Percentiles rank a stretch among this genome's conserved stretches.
Conservation (phyloP, 2,329 filamentous ascomycete species). For the Diaporthe sp. region DNA sequence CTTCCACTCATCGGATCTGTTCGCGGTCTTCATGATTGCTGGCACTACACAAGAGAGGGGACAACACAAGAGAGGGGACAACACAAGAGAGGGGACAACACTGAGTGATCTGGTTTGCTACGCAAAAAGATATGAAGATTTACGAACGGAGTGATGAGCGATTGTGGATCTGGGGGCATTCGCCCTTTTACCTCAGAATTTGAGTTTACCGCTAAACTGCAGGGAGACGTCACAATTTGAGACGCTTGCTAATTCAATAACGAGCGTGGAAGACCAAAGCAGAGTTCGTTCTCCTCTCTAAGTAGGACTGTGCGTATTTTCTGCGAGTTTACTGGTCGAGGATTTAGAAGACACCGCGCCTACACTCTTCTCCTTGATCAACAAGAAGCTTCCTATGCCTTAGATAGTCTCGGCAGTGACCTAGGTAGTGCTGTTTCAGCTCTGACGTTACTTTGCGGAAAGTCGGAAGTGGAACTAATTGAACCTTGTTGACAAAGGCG, state of each 20-base stretch:
- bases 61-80: background rate
- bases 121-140: no score
- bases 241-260: background rate
- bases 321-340: no score
- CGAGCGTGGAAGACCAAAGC: background rate
- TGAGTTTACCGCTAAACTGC: background rate
- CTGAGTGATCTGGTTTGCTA: no score
- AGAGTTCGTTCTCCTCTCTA: no score
- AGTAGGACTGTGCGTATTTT: no score
- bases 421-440: background rate
- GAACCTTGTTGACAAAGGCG: background rate
- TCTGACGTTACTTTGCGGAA: background rate
- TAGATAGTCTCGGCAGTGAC: background rate
- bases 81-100: background rate
- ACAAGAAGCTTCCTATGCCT: background rate
- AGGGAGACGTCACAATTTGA: background rate
- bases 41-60: background rate
- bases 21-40: conserved; percentile 8
- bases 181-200: background rate
- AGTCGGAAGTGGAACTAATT: background rate
- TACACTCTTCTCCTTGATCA: background rate
- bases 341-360: no score
- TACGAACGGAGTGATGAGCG: background rate
- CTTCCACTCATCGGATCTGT: conserved; percentile 14
- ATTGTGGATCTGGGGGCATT: background rate